Evolutionary conservation across 1,284 basidiomycete genomes (phyloP).

Genomic region (Ceratobasidium sp.): DNA sequence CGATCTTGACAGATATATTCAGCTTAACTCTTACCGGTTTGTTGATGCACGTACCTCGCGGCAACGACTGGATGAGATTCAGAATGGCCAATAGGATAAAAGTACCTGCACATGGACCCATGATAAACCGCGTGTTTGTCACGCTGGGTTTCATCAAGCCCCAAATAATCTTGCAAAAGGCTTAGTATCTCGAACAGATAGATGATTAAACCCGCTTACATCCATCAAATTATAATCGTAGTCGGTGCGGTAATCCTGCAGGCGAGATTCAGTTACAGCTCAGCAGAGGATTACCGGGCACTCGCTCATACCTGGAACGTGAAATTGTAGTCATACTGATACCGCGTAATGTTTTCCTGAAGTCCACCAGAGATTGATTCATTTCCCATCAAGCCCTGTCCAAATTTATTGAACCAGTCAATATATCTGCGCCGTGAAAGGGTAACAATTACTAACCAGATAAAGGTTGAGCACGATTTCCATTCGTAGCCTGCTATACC

Average conservation of each 20-base stretch:
- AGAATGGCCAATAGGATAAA: constrained; percentile 2
- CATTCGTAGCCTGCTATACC: neutral
- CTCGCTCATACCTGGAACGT: neutral
- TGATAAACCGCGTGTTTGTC: constrained; percentile 10
- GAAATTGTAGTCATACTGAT: neutral
- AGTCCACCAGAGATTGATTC: neutral
- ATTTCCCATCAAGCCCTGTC: constrained; percentile 22
- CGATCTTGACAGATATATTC: neutral
- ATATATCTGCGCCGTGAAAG: neutral
- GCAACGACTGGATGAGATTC: constrained; percentile 33
- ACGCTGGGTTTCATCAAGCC: neutral
- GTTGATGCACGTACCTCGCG: constrained; percentile 6
- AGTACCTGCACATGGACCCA: constrained; percentile 2
- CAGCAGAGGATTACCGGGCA: neutral
- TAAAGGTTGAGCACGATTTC: neutral
- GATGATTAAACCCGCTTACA: neutral
- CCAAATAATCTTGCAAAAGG: constrained; percentile 5
- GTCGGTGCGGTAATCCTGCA: neutral
- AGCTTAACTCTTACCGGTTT: no score
- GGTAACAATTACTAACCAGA: neutral
- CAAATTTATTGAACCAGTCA: no score
- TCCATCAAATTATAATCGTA: neutral
- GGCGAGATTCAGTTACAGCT: neutral
- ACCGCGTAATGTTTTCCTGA: neutral
- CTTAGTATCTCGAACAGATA: neutral